Conservation (phyloP, 805 yeast species). For the Kodamaea kaohsiungensis region DNA sequence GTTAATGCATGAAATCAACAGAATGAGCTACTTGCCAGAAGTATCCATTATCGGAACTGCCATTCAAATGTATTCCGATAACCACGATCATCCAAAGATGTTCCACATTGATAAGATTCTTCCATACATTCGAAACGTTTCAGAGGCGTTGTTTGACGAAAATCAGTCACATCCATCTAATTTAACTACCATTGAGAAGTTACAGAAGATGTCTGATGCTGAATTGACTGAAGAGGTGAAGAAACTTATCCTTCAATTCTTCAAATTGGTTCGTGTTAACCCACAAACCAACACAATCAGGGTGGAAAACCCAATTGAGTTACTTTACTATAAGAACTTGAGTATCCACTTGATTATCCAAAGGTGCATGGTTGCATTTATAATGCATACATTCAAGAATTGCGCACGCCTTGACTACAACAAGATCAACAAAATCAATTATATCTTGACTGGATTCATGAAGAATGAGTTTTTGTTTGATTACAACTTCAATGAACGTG, state of each 20-base stretch:
- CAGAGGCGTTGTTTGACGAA: constrained; percentile 22
- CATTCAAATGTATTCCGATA: constrained; percentile 33
- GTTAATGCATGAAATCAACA: constrained; percentile 53
- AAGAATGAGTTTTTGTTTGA: constrained; percentile 46
- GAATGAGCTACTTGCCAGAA: constrained; percentile 52
- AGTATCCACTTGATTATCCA: constrained; percentile 55
- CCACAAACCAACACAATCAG: constrained; percentile 22
- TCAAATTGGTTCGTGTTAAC: constrained; percentile 28
- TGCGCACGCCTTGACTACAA: constrained; percentile 6
- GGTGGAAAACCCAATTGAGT: constrained; percentile 53
- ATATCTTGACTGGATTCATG: constrained; percentile 39
- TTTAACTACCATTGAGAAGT: constrained; percentile 18
- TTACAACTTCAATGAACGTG: constrained; percentile 34
- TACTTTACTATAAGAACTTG: constrained; percentile 59
- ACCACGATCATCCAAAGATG: constrained; percentile 13
- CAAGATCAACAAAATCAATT: constrained; percentile 27
- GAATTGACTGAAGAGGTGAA: constrained; percentile 27
- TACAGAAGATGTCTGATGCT: constrained; percentile 19
- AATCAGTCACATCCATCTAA: constrained; percentile 24
- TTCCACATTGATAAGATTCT: constrained; percentile 25
- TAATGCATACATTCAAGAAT: constrained; percentile 8
- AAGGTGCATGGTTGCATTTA: constrained; percentile 48
- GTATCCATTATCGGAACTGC: constrained; percentile 51
- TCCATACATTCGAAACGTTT: constrained; percentile 31
- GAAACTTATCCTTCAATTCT: constrained; percentile 28